A percentile compares a stretch with the other conserved stretches of the same genome.
These are phyloP conservation scores for Talaromyces nanjingensis DNA, from an alignment of 495 filamentous ascomycete genomes.

Conservation along the genomic window DNA sequence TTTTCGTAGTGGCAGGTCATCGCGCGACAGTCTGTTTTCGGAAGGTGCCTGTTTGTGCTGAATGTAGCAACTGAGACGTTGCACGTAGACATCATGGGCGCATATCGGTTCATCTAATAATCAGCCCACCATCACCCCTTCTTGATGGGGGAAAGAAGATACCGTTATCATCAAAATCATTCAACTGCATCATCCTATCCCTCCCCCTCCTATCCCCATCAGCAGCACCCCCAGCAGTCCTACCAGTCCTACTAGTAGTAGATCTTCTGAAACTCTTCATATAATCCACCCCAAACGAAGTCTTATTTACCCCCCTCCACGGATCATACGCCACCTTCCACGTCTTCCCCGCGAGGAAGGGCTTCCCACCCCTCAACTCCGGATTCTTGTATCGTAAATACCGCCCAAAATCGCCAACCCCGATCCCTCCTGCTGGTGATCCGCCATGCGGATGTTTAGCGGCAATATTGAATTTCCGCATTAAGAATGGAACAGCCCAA, in stretches of 20 bases:
- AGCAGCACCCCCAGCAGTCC: not conserved
- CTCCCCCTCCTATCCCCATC: constrained; percentile 11
- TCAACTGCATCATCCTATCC: constrained; percentile 42
- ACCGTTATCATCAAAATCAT: constrained; percentile 40
- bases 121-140: not conserved
- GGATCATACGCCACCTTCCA: constrained; percentile 45
- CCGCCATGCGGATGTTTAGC: not conserved
- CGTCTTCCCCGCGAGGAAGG: constrained; percentile 40
- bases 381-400: constrained; percentile 42
- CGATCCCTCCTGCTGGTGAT: constrained; percentile 18
- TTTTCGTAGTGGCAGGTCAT: not conserved
- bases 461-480: constrained; percentile 47
- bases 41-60: constrained; percentile 26
- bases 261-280: constrained; percentile 30
- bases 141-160: not conserved
- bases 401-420: constrained; percentile 41
- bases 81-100: constrained; percentile 37
- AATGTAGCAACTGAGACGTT: constrained; percentile 34
- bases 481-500: constrained; percentile 42
- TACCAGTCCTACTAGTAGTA: not conserved
- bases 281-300: constrained; percentile 48
- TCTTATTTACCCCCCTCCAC: constrained; percentile 42
- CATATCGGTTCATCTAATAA: constrained; percentile 22
- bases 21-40: constrained; percentile 11
- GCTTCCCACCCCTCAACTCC: constrained; percentile 39